phyloP scores from a whole-genome alignment of 2,329 filamentous ascomycete genomes.

The Trichoderma koningii region DNA sequence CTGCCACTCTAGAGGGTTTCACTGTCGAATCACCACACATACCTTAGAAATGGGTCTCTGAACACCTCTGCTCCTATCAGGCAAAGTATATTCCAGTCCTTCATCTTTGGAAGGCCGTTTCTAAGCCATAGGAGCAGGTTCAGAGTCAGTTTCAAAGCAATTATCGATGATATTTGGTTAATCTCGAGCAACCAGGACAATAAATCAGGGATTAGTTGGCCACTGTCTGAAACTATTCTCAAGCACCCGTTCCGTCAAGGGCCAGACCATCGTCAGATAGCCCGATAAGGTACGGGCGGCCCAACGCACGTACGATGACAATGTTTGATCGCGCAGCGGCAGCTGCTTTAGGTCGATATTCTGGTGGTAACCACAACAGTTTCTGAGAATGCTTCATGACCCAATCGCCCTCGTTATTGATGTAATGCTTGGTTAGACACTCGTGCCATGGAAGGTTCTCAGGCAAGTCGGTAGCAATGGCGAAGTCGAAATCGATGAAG shows the following conservation, averaged over 20 bases:
- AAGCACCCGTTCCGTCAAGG: neutral
- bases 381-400: neutral
- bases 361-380: neutral
- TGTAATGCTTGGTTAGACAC: neutral
- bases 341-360: accelerated
- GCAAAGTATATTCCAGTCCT: no score
- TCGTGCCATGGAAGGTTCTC: neutral
- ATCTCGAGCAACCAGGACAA: no score
- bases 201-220: no score
- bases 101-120: no score
- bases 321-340: neutral
- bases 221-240: no score
- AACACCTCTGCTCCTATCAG: no score
- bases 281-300: neutral
- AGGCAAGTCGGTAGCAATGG: neutral
- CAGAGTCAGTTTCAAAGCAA: no score
- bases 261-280: neutral
- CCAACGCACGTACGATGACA: neutral
- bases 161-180: no score
- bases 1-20: no score
- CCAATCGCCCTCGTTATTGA: neutral
- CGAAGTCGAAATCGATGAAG: neutral
- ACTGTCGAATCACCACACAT: no score
- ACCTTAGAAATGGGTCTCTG: no score
- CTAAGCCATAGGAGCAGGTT: no score